Base-by-base conservation (phyloP, 305 asterid genomes). In the Fraxinus baroniana region DNA sequence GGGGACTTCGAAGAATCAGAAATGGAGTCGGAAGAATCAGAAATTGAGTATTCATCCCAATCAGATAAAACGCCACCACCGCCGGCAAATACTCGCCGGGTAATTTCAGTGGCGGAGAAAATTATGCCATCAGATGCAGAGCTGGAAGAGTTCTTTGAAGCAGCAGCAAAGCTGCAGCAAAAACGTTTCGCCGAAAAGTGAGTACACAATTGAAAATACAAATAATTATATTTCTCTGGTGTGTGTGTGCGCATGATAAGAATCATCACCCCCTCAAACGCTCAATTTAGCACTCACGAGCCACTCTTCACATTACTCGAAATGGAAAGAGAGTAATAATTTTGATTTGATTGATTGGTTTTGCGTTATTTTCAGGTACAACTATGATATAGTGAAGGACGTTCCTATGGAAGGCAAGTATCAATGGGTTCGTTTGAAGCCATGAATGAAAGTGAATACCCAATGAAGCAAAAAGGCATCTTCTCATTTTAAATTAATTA, bases 351-450 rank as follows among this genome's bases (percentile, higher is more conserved):
- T 28, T 24, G n/a, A 66, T 66, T 66, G 36, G 35, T 83, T 62
- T 85, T 83, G 83, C 76, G 83, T 84, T 74, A 57, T 77, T 84
- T 87, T 82, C 90, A 94, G 98, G 96, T 92, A 94, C 94, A 94
- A 94, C 89, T 94, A 83, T 84, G 98, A 94, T 84, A 78, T 91
- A 24, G 91, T 85, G 85, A 94, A 90, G 90, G 98, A 92, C 90
- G 90, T 91, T 33, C 94, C 97, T 68, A 57, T 92, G 92, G 92
- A 91, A 82, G 98, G 98, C 37, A 91, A 88, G 83, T 92, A 92
- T 87, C 88, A 92, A 82, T 94, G 98, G 98, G 89, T 90, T 86
- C 92, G 88, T 78, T 85, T 90, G 76, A 90, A 88, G 86, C 92
- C 88, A 49, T 89, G 79, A 90, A 86, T 82, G 84, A 87, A 26